Conservation (phyloP, 441 rosid genomes). For the Croton laevigatus region DNA sequence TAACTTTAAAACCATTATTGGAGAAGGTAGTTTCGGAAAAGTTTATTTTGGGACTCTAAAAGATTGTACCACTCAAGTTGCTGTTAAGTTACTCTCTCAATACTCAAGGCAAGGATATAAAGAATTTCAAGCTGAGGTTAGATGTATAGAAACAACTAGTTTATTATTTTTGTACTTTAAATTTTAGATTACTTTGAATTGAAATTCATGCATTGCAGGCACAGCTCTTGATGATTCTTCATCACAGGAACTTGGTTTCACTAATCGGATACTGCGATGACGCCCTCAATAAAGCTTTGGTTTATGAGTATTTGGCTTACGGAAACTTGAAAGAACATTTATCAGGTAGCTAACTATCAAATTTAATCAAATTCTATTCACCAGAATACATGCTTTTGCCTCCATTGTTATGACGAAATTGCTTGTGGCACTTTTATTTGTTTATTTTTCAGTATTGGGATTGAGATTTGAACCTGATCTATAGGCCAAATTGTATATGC, state of each 20-base stretch:
- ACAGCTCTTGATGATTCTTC: conserved; percentile 6
- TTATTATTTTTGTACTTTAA: background rate
- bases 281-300: background rate
- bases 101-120: conserved; percentile 43
- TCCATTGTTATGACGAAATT: too few species aligned
- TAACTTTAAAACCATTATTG: conserved; percentile 32
- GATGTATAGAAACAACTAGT: background rate
- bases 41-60: conserved; percentile 36
- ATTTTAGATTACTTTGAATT: background rate
- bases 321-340: conserved; percentile 14
- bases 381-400: too few species aligned
- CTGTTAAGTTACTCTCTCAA: conserved; percentile 40
- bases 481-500: too few species aligned
- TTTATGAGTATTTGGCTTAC: conserved; percentile 18
- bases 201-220: conserved; percentile 13
- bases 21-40: conserved; percentile 48
- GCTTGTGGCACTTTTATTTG: too few species aligned
- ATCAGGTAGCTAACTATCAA: conserved; percentile 18
- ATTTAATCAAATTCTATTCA: too few species aligned
- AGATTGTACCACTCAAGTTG: conserved; percentile 38
- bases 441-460: too few species aligned
- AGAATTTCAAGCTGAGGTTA: conserved; percentile 48
- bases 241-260: conserved; percentile 17
- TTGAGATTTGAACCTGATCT: too few species aligned
- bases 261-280: conserved; percentile 22